phyloP scores from a whole-genome alignment of 2,329 filamentous ascomycete species.

The Furcasterigmium sp. region DNA sequence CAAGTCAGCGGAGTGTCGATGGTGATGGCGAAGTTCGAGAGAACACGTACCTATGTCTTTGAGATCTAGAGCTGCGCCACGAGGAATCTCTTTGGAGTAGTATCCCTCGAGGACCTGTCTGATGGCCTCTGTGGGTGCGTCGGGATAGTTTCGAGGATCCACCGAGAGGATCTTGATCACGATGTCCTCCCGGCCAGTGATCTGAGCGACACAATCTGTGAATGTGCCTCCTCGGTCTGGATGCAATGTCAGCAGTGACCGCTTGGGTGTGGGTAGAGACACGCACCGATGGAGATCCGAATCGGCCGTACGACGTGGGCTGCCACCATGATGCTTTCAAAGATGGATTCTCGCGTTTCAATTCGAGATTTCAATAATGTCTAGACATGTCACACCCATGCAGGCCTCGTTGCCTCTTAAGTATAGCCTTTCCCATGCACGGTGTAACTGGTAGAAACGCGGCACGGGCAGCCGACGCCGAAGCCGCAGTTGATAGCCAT shows the following conservation, averaged over 20 bases:
- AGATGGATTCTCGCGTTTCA: neutral
- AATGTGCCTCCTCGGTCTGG: constrained; percentile 46
- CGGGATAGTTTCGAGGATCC: constrained; percentile 65
- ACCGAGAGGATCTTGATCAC: constrained; percentile 69
- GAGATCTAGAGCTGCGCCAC: constrained; percentile 25
- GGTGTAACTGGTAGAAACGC: neutral
- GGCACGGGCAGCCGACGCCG: neutral
- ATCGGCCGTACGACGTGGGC: neutral
- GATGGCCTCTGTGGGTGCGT: constrained; percentile 70
- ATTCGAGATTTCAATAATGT: neutral
- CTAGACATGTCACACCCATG: no score
- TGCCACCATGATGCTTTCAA: neutral
- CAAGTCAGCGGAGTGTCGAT: neutral
- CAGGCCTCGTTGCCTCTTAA: neutral
- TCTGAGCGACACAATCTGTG: constrained; percentile 63
- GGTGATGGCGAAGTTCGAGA: neutral
- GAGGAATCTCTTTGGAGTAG: constrained; percentile 23
- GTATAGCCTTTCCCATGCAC: no score
- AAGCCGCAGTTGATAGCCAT: neutral
- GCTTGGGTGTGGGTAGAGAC: neutral
- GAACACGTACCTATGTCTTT: constrained; percentile 19
- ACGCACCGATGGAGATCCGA: neutral
- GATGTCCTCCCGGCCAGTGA: constrained; percentile 59
- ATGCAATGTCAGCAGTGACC: no score
- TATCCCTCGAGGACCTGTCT: constrained; percentile 35